These are phyloP conservation scores for Mucor indicus DNA, from an alignment of 371 early-diverging fungal species.

Conservation along the genomic window DNA sequence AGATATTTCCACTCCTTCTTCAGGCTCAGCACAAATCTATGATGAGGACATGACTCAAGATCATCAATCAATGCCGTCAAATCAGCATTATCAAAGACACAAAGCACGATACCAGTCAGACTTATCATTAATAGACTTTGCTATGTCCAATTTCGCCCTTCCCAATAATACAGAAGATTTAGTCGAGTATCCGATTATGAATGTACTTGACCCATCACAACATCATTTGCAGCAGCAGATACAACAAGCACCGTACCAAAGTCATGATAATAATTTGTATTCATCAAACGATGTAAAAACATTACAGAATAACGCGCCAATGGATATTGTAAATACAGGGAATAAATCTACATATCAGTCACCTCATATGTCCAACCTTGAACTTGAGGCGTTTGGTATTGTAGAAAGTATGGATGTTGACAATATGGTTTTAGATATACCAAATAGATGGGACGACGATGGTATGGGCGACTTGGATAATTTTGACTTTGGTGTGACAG, in stretches of 20 bases:
- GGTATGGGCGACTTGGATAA: constrained; percentile 36
- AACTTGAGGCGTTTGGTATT: constrained; percentile 13
- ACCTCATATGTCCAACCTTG: constrained; percentile 16
- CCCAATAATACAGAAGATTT: constrained; percentile 7
- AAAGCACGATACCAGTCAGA: constrained; percentile 2
- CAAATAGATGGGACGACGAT: constrained; percentile 34
- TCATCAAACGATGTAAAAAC: not conserved
- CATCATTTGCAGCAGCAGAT: not conserved
- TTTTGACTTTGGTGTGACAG: constrained; percentile 45
- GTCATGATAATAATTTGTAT: not conserved
- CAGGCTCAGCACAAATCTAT: not conserved
- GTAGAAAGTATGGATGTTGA: constrained; percentile 20
- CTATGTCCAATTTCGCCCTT: constrained; percentile 13
- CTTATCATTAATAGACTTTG: constrained; percentile 18
- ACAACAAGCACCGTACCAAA: constrained; percentile 2
- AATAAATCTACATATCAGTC: constrained; percentile 10
- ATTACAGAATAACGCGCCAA: too few relatives aligned
- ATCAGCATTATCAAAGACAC: not conserved
- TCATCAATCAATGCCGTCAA: not conserved
- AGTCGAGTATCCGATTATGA: constrained; percentile 7
- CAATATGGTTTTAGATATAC: constrained; percentile 23
- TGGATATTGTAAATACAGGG: not conserved
- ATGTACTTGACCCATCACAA: not conserved
- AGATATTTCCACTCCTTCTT: not conserved
- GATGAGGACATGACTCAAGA: not conserved